Evolutionary conservation across 2,329 filamentous ascomycete genomes (phyloP).

Genomic region (Plectosphaerella sp.): DNA sequence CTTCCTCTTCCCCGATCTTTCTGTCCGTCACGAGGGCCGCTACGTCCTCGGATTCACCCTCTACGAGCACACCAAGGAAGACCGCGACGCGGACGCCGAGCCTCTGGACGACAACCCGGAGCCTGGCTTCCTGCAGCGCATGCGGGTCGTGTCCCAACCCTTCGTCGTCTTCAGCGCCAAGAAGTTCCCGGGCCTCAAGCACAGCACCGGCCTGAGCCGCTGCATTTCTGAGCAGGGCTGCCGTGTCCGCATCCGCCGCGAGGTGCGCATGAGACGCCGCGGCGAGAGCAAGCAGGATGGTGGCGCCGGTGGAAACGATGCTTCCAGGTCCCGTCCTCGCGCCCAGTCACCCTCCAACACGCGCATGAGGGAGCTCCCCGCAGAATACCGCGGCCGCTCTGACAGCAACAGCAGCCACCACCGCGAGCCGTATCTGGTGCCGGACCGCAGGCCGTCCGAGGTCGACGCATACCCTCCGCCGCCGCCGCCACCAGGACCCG

Average conservation of each 20-base stretch:
- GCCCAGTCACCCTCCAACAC: too few relatives aligned
- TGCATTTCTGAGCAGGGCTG: constrained; percentile 95
- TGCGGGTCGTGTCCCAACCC: constrained; percentile 82
- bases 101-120: constrained; percentile 39
- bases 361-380: too few relatives aligned
- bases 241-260: constrained; percentile 89
- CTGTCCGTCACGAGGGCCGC: constrained; percentile 89
- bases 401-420: constrained; percentile 55
- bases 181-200: constrained; percentile 92
- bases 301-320: constrained; percentile 29
- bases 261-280: constrained; percentile 86
- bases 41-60: constrained; percentile 90
- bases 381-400: constrained; percentile 46
- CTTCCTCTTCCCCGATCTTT: constrained; percentile 96
- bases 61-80: constrained; percentile 88
- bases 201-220: constrained; percentile 84
- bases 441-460: constrained; percentile 41
- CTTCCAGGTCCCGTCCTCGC: too few relatives aligned
- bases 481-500: constrained; percentile 26
- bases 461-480: constrained; percentile 36
- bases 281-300: constrained; percentile 54
- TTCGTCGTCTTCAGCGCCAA: constrained; percentile 95
- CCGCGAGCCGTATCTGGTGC: constrained; percentile 31
- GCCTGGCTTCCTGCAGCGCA: constrained; percentile 67
- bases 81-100: constrained; percentile 66